Conservation (phyloP, 148 eudicot genomes). For the Drosera capensis region DNA sequence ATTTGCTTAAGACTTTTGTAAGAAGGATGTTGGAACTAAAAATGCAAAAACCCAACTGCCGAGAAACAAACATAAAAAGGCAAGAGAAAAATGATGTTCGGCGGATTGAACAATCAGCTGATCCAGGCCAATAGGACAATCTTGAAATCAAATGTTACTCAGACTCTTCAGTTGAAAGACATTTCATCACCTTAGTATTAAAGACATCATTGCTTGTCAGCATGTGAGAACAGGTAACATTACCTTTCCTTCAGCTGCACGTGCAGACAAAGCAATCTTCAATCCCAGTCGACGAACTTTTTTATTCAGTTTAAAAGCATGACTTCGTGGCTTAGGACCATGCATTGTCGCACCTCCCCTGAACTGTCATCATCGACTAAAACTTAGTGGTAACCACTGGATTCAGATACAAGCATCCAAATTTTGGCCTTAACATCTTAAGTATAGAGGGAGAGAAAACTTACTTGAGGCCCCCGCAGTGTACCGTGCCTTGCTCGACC, state of each 20-base stretch:
- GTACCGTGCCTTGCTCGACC: constrained; percentile 96
- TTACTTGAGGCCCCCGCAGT: constrained; percentile 73
- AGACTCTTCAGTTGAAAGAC: too few relatives aligned
- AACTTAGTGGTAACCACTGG: constrained; percentile 1
- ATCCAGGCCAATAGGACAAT: too few relatives aligned
- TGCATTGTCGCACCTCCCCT: constrained; percentile 81
- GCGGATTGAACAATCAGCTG: too few relatives aligned
- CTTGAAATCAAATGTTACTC: too few relatives aligned
- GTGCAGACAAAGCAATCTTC: constrained; percentile 85
- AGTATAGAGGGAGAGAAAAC: neutral
- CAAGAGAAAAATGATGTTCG: too few relatives aligned
- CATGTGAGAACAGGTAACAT: neutral
- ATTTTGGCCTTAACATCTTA: neutral
- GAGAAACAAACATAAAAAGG: too few relatives aligned
- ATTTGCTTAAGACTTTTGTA: neutral
- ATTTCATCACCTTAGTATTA: too few relatives aligned
- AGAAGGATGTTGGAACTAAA: neutral
- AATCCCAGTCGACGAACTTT: constrained; percentile 88
- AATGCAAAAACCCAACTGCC: neutral
- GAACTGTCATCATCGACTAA: constrained; percentile 32
- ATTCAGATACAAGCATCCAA: neutral
- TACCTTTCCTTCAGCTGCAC: constrained; percentile 99
- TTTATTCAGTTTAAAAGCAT: constrained; percentile 80
- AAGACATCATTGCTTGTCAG: too few relatives aligned
- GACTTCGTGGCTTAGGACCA: constrained; percentile 95